Evolutionary conservation across 495 filamentous ascomycete genomes (phyloP), one percentile per base, ranked within the genome.

Genomic region (Collariella sp.): DNA sequence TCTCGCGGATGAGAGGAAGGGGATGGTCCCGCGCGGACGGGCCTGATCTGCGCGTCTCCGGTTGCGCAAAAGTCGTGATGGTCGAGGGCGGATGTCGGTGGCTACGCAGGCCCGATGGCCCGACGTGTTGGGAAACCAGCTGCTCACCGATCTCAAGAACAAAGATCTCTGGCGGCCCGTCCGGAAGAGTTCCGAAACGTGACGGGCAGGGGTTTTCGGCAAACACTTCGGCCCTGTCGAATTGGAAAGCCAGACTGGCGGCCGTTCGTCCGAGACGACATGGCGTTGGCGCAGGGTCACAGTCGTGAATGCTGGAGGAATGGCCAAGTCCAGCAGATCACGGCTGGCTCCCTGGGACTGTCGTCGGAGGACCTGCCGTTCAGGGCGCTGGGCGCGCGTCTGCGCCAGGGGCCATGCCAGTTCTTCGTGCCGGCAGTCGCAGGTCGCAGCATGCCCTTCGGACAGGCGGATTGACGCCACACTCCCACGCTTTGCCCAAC

Each of bases 331-430:
- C 47, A 41, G 12, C 34, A 50, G 22, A 26, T 50, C 13, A 35
- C 47, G 15, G 18, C 50, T 39, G 33, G 39, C 23, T 11, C 20
- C 12, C 5, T 12, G 40, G 29, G 50, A 44, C 10, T 6, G 34
- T 19, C 2, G 23, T 12, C 20, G 42, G 42, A 24, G 15, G 22
- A 3, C 11, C 52, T 47, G 44, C 35, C 35, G 1, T 54, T 47
- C 43, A 42, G 46, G 43, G 52, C 34, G 33, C 43, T 47, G 34
- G 52, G 43, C 43, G 18, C 52, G 50, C 44, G 16, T 46, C 19
- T 22, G 18, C 33, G 5, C 10, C 18, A 24, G 7, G 6, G 4
- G 12, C 42, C 42, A 26, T 11, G 40, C 23, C 49, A 9, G 26
- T 7, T 24, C 23, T 34, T 4, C 22, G 29, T 24, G 22, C 13